Evolutionary conservation across 768 basidiomycete species (phyloP).

Genomic region (Boletus vermiculosoides): DNA sequence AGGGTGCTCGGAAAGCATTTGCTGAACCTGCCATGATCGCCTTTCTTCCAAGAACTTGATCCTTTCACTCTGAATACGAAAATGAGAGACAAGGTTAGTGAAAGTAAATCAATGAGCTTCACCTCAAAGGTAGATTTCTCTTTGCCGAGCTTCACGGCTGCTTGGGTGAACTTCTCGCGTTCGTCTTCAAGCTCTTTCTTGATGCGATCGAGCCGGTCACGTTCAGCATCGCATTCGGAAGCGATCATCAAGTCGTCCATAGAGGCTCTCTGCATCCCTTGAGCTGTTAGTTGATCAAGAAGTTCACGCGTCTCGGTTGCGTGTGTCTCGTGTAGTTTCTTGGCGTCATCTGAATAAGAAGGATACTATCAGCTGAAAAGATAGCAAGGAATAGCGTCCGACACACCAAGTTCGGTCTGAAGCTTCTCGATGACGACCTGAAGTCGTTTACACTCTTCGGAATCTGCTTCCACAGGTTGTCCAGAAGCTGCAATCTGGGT

Average conservation of each 20-base stretch:
- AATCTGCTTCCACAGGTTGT: conserved; percentile 27
- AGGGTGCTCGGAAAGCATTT: conserved; percentile 58
- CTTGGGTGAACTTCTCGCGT: conserved; percentile 60
- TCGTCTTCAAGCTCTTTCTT: conserved; percentile 63
- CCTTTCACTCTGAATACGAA: conserved; percentile 51
- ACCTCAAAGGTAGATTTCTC: conserved; percentile 72
- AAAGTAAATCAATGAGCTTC: conserved; percentile 6
- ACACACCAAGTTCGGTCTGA: conserved; percentile 58
- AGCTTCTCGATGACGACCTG: conserved; percentile 50
- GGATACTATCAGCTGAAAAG: conserved; percentile 7
- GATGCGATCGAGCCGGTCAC: conserved; percentile 50
- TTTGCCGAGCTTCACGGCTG: conserved; percentile 58
- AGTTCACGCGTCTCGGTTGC: conserved; percentile 49
- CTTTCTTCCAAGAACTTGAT: conserved; percentile 65
- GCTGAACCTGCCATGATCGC: conserved; percentile 67
- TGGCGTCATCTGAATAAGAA: conserved; percentile 42
- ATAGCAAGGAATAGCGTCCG: neutral
- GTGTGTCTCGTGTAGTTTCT: conserved; percentile 43
- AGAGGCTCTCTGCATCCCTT: conserved; percentile 34
- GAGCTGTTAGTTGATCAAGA: conserved; percentile 53
- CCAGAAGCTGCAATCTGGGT: conserved; percentile 15
- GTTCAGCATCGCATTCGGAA: conserved; percentile 55
- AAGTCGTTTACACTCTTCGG: conserved; percentile 48
- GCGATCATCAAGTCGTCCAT: conserved; percentile 49
- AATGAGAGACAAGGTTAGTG: conserved; percentile 1